Conservation (phyloP, 202 grass and related monocot genomes). For the Zizania palustris region DNA sequence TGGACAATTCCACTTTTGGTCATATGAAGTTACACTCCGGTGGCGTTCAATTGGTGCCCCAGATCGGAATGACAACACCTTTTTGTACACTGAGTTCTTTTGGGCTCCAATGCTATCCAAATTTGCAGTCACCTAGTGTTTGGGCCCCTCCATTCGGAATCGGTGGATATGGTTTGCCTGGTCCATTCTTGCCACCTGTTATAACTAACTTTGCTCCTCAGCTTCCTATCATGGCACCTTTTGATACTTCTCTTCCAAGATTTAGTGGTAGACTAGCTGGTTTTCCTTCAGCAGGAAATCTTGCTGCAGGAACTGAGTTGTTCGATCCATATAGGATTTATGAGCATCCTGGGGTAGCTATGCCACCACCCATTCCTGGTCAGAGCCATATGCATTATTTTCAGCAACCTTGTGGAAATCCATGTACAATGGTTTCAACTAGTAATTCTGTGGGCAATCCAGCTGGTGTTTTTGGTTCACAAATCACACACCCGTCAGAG, state of each 20-base stretch:
- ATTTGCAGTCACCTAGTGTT: constrained; percentile 53
- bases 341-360: constrained; percentile 57
- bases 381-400: constrained; percentile 56
- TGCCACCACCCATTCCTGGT: constrained; percentile 62
- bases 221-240: constrained; percentile 46
- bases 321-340: constrained; percentile 65
- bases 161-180: constrained; percentile 52
- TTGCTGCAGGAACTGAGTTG: constrained; percentile 51
- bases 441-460: constrained; percentile 42
- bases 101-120: constrained; percentile 60
- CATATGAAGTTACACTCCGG: constrained; percentile 57
- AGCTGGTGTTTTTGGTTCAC: constrained; percentile 53
- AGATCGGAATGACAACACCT: constrained; percentile 52
- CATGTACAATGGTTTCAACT: constrained; percentile 54
- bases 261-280: constrained; percentile 44
- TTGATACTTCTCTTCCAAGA: constrained; percentile 55
- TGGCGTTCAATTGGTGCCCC: constrained; percentile 53
- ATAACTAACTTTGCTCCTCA: constrained; percentile 58
- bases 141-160: constrained; percentile 56
- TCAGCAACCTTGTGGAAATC: constrained; percentile 58
- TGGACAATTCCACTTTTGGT: constrained; percentile 44
- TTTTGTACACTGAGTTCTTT: constrained; percentile 59
- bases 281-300: constrained; percentile 49
- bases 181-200: constrained; percentile 60
- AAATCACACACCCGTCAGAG: constrained; percentile 45